These are phyloP conservation scores for Gossypium anomalum DNA, from an alignment of 345 rosid species.

Conservation along the genomic window DNA sequence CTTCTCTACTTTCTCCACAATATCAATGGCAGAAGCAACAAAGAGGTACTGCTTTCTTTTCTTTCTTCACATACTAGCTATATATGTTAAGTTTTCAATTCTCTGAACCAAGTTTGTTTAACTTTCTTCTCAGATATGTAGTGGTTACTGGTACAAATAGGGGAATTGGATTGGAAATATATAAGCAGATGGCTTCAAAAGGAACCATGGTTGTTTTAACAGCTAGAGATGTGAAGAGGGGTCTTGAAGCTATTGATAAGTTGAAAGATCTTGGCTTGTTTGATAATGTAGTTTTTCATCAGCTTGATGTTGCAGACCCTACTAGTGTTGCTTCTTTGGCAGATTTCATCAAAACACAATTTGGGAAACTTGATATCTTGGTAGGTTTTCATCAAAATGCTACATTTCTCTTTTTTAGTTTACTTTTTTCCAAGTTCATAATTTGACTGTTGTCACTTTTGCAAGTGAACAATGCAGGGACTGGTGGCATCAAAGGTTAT, in stretches of 20 bases:
- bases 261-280: conserved; percentile 17
- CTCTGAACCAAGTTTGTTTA: neutral
- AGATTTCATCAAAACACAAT: conserved; percentile 10
- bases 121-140: conserved; percentile 18
- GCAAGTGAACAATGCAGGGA: conserved; percentile 8
- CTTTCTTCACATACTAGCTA: neutral
- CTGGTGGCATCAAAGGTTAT: neutral
- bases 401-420: neutral
- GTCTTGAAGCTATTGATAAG: conserved; percentile 29
- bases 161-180: conserved; percentile 35
- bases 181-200: conserved; percentile 23
- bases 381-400: neutral
- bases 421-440: neutral
- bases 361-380: conserved; percentile 10
- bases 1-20: neutral
- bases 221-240: conserved; percentile 30
- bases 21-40: conserved; percentile 9
- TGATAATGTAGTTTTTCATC: conserved; percentile 28
- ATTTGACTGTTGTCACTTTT: neutral
- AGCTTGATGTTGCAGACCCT: conserved; percentile 40
- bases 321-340: conserved; percentile 27
- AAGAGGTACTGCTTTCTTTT: neutral
- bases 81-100: too few species aligned
- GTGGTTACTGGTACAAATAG: conserved; percentile 33
- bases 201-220: conserved; percentile 29